Conservation (phyloP, 2,329 filamentous ascomycete species). For the Aspergillus neoniger region DNA sequence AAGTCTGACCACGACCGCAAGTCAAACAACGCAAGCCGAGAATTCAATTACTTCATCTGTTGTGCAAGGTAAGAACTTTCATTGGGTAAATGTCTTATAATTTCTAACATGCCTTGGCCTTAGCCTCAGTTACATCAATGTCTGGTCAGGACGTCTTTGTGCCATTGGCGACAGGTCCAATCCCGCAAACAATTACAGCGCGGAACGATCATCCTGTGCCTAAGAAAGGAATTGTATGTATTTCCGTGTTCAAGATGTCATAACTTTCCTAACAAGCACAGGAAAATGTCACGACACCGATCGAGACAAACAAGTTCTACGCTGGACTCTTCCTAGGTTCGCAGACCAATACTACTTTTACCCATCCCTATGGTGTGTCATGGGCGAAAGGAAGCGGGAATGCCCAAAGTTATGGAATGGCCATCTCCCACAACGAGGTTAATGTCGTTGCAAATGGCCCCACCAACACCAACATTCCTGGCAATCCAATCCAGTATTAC, state of each 20-base stretch:
- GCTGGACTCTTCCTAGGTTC: constrained; percentile 76
- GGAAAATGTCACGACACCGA: constrained; percentile 36
- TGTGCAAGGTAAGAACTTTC: constrained; percentile 11
- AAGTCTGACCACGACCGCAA: background rate
- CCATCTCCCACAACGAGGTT: constrained; percentile 71
- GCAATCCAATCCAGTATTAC: constrained; percentile 67
- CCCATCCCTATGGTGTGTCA: constrained; percentile 71
- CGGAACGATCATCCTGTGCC: constrained; percentile 47
- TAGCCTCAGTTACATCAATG: constrained; percentile 27
- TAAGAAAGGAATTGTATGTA: constrained; percentile 42
- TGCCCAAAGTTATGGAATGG: constrained; percentile 72
- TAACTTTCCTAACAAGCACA: constrained; percentile 21
- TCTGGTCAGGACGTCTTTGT: constrained; percentile 45
- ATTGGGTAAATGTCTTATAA: background rate
- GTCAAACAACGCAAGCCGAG: background rate
- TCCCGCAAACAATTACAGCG: constrained; percentile 41
- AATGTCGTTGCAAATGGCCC: constrained; percentile 67
- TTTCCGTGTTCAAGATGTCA: background rate
- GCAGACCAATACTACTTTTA: constrained; percentile 70
- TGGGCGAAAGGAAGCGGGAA: constrained; percentile 67
- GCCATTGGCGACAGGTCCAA: constrained; percentile 41
- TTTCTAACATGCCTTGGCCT: constrained; percentile 5
- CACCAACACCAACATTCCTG: constrained; percentile 54
- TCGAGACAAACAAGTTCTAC: constrained; percentile 63
- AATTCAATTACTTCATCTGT: background rate